Percentiles rank a stretch among this genome's conserved stretches.
Evolutionary conservation across 2,329 filamentous ascomycete genomes (phyloP).

Genomic region (Ilyonectria robusta): DNA sequence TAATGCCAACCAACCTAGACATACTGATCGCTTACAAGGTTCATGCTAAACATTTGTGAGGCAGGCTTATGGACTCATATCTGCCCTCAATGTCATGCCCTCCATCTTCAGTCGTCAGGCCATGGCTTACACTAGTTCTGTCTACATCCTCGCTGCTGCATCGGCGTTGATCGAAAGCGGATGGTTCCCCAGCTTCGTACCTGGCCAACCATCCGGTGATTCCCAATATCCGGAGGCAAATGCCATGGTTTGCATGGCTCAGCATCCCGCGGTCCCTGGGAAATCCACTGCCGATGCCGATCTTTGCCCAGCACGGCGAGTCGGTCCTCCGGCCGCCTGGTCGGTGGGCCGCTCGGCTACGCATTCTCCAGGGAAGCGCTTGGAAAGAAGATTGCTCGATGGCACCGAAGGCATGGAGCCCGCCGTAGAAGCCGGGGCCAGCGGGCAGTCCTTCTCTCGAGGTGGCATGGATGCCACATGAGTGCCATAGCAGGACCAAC

Average conservation of each 20-base stretch:
- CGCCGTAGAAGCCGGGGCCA: constrained; percentile 2
- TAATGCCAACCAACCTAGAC: constrained; percentile 10
- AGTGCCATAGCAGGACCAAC: neutral
- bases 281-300: constrained; percentile 1
- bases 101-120: neutral
- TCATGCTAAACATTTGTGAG: neutral
- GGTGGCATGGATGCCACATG: constrained; percentile 4
- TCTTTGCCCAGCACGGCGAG: constrained; percentile 5
- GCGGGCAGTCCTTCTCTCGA: constrained; percentile 7
- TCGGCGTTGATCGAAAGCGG: neutral
- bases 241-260: constrained; percentile 9
- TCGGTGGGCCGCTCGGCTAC: constrained; percentile 6
- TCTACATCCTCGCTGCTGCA: neutral
- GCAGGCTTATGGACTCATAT: neutral
- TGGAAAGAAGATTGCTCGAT: constrained; percentile 8
- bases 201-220: neutral
- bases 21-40: constrained; percentile 8
- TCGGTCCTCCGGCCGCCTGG: constrained; percentile 15
- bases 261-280: neutral
- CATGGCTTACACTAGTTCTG: neutral
- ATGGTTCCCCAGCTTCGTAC: neutral
- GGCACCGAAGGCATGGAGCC: constrained; percentile 7
- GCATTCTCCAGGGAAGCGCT: neutral
- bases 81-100: neutral
- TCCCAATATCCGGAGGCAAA: constrained; percentile 10